These are phyloP conservation scores for Sphagnum magellanicum DNA, from an alignment of 228 moss, liverwort and hornwort species.

Conservation along the genomic window DNA sequence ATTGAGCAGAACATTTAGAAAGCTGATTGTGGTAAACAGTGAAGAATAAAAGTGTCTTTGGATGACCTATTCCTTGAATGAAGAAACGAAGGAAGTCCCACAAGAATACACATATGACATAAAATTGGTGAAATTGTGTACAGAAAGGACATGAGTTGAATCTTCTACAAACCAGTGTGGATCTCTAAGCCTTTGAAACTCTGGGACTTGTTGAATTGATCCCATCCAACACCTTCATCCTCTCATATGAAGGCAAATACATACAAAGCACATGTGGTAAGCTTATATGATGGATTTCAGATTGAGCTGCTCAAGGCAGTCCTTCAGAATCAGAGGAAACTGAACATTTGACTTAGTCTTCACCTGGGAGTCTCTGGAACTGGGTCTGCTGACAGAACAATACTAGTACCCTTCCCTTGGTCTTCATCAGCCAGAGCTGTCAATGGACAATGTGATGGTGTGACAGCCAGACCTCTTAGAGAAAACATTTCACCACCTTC, in stretches of 20 bases:
- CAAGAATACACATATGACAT: background rate
- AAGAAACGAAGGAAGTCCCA: background rate
- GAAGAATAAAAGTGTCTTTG: no score
- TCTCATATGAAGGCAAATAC: background rate
- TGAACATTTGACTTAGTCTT: background rate
- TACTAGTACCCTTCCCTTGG: background rate
- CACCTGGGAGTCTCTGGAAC: constrained; percentile 7
- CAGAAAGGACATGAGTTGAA: background rate
- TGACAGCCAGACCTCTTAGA: background rate
- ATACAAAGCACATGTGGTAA: background rate
- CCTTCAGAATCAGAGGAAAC: background rate
- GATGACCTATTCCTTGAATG: no score
- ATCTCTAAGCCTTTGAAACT: background rate
- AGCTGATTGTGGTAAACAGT: background rate
- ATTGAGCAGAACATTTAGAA: background rate
- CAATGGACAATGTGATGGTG: background rate
- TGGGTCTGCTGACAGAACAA: background rate
- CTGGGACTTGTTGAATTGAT: no score
- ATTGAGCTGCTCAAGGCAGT: constrained; percentile 4
- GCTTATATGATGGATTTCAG: background rate
- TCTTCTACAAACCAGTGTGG: background rate
- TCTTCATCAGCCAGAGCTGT: background rate
- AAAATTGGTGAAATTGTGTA: background rate
- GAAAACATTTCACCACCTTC: background rate
- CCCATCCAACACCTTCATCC: constrained; percentile 1